Evolutionary conservation across 2,329 filamentous ascomycete species (phyloP).

Genomic region (Leptoxyphium fumago): DNA sequence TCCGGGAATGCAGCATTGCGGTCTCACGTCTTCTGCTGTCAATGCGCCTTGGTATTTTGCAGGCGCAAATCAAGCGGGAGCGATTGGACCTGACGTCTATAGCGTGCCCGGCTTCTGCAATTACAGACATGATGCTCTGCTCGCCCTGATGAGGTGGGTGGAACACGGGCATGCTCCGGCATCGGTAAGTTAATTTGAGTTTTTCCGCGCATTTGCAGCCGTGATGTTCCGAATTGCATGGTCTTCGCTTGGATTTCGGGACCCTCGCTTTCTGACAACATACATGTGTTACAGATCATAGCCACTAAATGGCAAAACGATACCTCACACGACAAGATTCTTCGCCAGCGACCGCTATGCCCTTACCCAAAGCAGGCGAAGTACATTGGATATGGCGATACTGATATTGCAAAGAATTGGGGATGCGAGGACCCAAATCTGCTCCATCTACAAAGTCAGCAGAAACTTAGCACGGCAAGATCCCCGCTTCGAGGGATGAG

Average conservation of each 20-base stretch:
- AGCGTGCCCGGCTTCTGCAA: slow-evolving; percentile 20
- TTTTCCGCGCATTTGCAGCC: too few relatives aligned
- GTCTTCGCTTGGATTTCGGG: too few relatives aligned
- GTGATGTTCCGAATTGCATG: too few relatives aligned
- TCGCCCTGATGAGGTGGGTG: slow-evolving; percentile 25
- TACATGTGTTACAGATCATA: slow-evolving; percentile 10
- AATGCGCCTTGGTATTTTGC: slow-evolving; percentile 34
- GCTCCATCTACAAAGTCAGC: too few relatives aligned
- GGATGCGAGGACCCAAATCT: slow-evolving; percentile 6
- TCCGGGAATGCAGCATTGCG: slow-evolving; percentile 31
- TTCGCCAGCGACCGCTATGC: slow-evolving; percentile 23
- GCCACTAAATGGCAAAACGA: slow-evolving; percentile 23
- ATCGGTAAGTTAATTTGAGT: not conserved
- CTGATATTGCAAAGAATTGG: slow-evolving; percentile 18
- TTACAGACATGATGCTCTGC: slow-evolving; percentile 20
- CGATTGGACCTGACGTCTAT: slow-evolving; percentile 9
- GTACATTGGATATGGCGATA: slow-evolving; percentile 15
- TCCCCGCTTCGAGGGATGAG: too few relatives aligned
- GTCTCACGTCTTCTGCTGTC: slow-evolving; percentile 19
- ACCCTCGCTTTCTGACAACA: too few relatives aligned
- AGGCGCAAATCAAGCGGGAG: slow-evolving; percentile 20
- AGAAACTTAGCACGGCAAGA: too few relatives aligned
- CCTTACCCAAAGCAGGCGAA: slow-evolving; percentile 18
- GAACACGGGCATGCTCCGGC: slow-evolving; percentile 24
- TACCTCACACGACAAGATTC: slow-evolving; percentile 14